phyloP scores from a whole-genome alignment of 768 basidiomycete species.

The Phylloporus sp. region DNA sequence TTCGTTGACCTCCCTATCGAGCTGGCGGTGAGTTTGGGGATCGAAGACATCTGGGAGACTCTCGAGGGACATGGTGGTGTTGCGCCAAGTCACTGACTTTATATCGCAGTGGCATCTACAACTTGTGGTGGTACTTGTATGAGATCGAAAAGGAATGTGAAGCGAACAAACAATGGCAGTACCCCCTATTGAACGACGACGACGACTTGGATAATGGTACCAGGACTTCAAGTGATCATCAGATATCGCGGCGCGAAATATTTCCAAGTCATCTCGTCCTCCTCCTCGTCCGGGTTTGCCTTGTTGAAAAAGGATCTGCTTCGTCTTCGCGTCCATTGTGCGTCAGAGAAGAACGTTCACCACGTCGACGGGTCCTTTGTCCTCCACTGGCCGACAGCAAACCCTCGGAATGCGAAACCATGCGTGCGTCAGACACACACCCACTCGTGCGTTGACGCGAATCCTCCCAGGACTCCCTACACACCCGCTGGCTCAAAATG shows the following conservation, averaged over 20 bases:
- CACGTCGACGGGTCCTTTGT: constrained; percentile 19
- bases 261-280: constrained; percentile 8
- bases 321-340: constrained; percentile 29
- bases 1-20: too few relatives aligned
- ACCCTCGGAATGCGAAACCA: too few relatives aligned
- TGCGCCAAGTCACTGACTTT: too few relatives aligned
- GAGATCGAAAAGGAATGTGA: too few relatives aligned
- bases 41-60: too few relatives aligned
- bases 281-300: constrained; percentile 15
- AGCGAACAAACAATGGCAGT: too few relatives aligned
- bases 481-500: constrained; percentile 24
- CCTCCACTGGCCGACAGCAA: constrained; percentile 22
- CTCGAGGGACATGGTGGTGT: too few relatives aligned
- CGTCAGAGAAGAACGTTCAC: constrained; percentile 25
- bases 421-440: not conserved
- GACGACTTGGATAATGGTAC: constrained; percentile 10
- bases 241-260: constrained; percentile 21
- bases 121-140: too few relatives aligned
- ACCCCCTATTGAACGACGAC: constrained; percentile 1
- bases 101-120: too few relatives aligned
- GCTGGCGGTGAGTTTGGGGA: too few relatives aligned
- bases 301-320: constrained; percentile 26
- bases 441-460: not conserved
- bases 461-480: constrained; percentile 17
- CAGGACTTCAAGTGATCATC: constrained; percentile 25